Evolutionary conservation across 116 monocot species (phyloP), one percentile per base, ranked within the genome.

Genomic region (Trichopus zeylanicus): DNA sequence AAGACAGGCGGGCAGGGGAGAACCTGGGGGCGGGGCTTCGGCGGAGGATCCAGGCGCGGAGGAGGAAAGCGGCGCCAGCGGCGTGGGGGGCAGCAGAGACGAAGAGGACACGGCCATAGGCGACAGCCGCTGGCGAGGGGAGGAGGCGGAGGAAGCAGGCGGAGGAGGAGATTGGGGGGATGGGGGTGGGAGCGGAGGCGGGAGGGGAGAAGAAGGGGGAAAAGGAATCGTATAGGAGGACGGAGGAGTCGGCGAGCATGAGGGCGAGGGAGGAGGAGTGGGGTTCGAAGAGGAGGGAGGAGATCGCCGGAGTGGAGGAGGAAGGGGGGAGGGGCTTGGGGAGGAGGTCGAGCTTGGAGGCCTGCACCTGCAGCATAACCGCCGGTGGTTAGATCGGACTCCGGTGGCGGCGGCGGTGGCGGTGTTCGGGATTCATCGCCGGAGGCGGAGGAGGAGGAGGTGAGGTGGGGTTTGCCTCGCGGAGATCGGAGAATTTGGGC

Each of bases 41-140:
- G 52, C 21, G 64, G 63, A 79, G 79, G 69, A 73, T 53, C 84
- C 81, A 88, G 29, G 72, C 78, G 57, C 81, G 74, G 54, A 86
- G 80, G 26, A 61, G 66, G 57, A 83, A 23, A 28, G 71, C 19
- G 20, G 75, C 46, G 52, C 59, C 68, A 62, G 74, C 42, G 21
- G 66, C 63, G 54, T 57, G 49, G 31, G 93, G 79, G 37, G 75
- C 53, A 30, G 79, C 80, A 64, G 85, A 67, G 71, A 93, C 68
- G 68, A 93, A 85, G 70, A 93, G 60, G 65, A 78, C 47, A 60
- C 54, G 85, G 60, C 52, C 46, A n/a, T n/a, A n/a, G n/a, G 21
- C 46, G 23, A 37, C n/a, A 19, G 35, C 46, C 7, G 26, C 23
- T 12, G 29, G 73, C 6, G 21, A n/a, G 53, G 77, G 51, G 53